phyloP scores from a whole-genome alignment of 306 rosid species.

The Elaeagnus macrophylla region DNA sequence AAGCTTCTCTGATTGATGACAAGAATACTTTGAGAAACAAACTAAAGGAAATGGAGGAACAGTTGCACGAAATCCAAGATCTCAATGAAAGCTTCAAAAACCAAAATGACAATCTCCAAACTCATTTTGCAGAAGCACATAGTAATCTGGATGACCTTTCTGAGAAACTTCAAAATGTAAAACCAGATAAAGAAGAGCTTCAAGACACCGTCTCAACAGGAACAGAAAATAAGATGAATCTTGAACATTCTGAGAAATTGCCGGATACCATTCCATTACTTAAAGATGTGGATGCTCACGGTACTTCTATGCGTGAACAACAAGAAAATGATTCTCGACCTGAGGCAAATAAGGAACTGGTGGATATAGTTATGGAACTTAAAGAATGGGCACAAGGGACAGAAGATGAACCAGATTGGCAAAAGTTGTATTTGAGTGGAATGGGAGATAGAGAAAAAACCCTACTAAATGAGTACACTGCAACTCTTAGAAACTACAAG shows the following conservation, averaged over 20 bases:
- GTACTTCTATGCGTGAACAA: slow-evolving; percentile 23
- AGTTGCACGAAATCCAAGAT: slow-evolving; percentile 38
- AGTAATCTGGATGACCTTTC: slow-evolving; percentile 50
- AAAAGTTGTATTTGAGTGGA: slow-evolving; percentile 50
- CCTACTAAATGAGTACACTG: slow-evolving; percentile 66
- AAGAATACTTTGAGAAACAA: slow-evolving; percentile 34
- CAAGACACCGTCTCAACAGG: slow-evolving; percentile 19
- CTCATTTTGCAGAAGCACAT: slow-evolving; percentile 45
- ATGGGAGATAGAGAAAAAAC: slow-evolving; percentile 57
- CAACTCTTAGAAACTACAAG: slow-evolving; percentile 72
- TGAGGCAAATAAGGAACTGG: slow-evolving; percentile 16
- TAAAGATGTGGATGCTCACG: slow-evolving; percentile 15
- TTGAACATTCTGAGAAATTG: slow-evolving; percentile 6
- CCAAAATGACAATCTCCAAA: slow-evolving; percentile 50
- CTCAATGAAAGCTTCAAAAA: slow-evolving; percentile 40
- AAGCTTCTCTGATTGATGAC: slow-evolving; percentile 38
- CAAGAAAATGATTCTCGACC: slow-evolving; percentile 20
- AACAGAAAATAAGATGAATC: slow-evolving; percentile 19
- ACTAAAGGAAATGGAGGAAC: slow-evolving; percentile 61
- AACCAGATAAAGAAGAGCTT: slow-evolving; percentile 43
- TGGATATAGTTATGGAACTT: slow-evolving; percentile 22
- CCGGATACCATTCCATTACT: slow-evolving; percentile 16
- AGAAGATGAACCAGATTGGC: slow-evolving; percentile 81
- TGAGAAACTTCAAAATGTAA: slow-evolving; percentile 36
- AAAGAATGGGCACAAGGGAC: slow-evolving; percentile 14